Evolutionary conservation across 2,329 filamentous ascomycete genomes (phyloP), one percentile per base, ranked within the genome.

Genomic region (Cadophora malorum): DNA sequence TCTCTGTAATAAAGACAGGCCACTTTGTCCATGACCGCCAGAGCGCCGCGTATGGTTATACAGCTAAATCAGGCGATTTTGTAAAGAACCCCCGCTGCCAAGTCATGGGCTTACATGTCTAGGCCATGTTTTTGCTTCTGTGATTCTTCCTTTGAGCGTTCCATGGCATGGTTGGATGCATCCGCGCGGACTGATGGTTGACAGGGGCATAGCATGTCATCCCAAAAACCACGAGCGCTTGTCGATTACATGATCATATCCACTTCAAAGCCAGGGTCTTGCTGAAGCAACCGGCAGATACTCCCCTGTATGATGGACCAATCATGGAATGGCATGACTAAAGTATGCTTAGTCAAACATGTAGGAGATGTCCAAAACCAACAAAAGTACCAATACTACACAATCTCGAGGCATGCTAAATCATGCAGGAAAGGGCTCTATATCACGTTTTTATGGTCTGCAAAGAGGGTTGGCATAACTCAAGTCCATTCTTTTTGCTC

Each of bases 221-320:
- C 52, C 50, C 52, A 19, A 58, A 7, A 19, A 23, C 53, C 31
- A 58, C 33, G 9, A 58, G 55, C 33, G 33, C 33, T 58, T 35
- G 53, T 58, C 50, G 55, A 59, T 59, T 41, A 59, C 56, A 59
- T 41, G 56, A 59, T 21, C 56, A 41, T 33, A 41, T 59, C 56
- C 56, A 59, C 56, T 59, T 59, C 21, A 45, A 59, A 59, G 35
- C 33, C 35, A n/a, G 56, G 55, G 56, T 23, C 38, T 28, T 45
- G 56, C 38, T 45, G 14, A 25, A 25, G 56, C 56, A 59, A 59
- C 21, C 35, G 35, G 56, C 21, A 45, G 35, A 59, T 59, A 25
- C 7, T 41, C n/a, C 41, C 45, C 5, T 16, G n/a, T 41, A 41
- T 4, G 12, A 25, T 4, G 21, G 10, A 25, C 56, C 56, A 59